phyloP scores from a whole-genome alignment of 2,329 filamentous ascomycete species.

The Aspergillus glaucus region DNA sequence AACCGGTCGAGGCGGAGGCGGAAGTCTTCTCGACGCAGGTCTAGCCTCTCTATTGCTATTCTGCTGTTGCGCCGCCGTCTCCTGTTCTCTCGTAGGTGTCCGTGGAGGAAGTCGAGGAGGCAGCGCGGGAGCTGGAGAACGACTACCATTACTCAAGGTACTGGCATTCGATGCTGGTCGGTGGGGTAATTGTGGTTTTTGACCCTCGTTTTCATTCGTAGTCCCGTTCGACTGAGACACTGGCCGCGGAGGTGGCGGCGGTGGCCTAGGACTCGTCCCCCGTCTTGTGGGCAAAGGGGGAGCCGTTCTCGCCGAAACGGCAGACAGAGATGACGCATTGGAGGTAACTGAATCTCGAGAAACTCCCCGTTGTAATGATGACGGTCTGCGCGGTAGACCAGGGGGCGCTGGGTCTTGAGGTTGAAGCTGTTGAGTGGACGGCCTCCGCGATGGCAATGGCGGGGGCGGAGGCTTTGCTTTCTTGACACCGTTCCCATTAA shows the following conservation, averaged over 20 bases:
- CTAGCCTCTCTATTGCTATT: conserved; percentile 9
- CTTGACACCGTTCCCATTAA: conserved; percentile 14
- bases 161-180: conserved; percentile 15
- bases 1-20: conserved; percentile 29
- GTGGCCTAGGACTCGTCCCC: conserved; percentile 14
- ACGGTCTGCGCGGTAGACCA: conserved; percentile 43
- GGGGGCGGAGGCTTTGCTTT: conserved; percentile 32
- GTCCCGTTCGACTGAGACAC: conserved; percentile 11
- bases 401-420: conserved; percentile 20
- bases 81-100: conserved; percentile 13
- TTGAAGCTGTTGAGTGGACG: conserved; percentile 24
- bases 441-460: conserved; percentile 41
- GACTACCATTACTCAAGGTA: conserved; percentile 1
- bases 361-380: conserved; percentile 26
- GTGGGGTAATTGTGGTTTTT: conserved; percentile 17
- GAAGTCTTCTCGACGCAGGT: conserved; percentile 24
- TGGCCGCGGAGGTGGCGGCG: conserved; percentile 15
- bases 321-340: conserved; percentile 45
- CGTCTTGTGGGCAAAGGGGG: conserved; percentile 50
- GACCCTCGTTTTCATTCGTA: conserved; percentile 6
- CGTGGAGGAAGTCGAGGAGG: conserved; percentile 6
- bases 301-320: conserved; percentile 36
- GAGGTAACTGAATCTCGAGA: conserved; percentile 51
- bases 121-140: neutral
- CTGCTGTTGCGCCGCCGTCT: conserved; percentile 7